Percentiles rank a stretch among this genome's conserved stretches.
These are phyloP conservation scores for Paramecium biaurelia DNA, from an alignment of 73 alveolate species.

Conservation along the genomic window DNA sequence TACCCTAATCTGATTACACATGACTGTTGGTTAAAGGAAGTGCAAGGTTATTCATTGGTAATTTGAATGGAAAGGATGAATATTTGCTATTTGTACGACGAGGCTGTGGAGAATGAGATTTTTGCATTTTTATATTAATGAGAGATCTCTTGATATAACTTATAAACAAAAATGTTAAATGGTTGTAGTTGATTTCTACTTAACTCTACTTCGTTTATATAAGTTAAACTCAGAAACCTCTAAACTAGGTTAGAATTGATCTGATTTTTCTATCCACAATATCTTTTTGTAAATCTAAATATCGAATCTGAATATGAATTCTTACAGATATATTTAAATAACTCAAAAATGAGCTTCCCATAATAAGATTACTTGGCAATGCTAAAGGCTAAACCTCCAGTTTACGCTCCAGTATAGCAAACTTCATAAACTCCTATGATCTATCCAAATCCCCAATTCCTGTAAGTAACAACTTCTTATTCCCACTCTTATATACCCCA, in stretches of 20 bases:
- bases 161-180: not conserved
- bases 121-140: not conserved
- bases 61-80: not conserved
- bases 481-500: not conserved
- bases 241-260: not conserved
- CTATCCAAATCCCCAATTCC: not conserved
- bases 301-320: not conserved
- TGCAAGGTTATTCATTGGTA: not conserved
- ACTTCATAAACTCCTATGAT: not conserved
- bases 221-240: not conserved
- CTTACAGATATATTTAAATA: not conserved
- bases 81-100: slow-evolving; percentile 1
- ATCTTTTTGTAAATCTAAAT: slow-evolving; percentile 21
- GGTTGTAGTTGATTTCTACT: not conserved
- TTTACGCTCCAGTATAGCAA: not conserved
- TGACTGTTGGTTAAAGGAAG: not conserved
- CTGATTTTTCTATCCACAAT: not conserved
- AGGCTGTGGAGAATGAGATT: slow-evolving; percentile 16
- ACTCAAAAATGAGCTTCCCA: slow-evolving; percentile 38
- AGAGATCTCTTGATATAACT: not conserved
- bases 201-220: not conserved
- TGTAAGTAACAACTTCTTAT: not conserved
- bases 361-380: slow-evolving; percentile 15
- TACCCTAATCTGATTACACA: not conserved
- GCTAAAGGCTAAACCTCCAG: slow-evolving; percentile 9